Percentiles rank a stretch among this genome's conserved stretches.
These are phyloP conservation scores for Alisma plantagoaquatica DNA, from an alignment of 106 monocot species.

Conservation along the genomic window DNA sequence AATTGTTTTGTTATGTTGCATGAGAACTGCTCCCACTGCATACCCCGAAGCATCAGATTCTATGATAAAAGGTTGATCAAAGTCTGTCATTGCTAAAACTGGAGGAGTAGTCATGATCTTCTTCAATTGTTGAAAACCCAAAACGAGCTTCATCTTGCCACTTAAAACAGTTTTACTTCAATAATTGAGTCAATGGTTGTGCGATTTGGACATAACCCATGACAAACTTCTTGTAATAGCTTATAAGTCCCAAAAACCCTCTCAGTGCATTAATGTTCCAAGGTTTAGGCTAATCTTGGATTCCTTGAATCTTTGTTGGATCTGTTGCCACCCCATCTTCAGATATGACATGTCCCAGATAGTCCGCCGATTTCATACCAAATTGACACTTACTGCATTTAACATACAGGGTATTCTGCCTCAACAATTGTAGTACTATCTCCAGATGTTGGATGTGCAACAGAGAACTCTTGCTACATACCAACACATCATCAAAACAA, in stretches of 20 bases:
- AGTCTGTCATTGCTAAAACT: background rate
- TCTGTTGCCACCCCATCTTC: background rate
- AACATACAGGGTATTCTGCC: background rate
- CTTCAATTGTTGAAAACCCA: background rate
- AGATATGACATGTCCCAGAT: background rate
- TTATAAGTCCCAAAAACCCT: slow-evolving; percentile 6
- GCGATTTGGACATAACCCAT: background rate
- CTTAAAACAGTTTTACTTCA: slow-evolving; percentile 3
- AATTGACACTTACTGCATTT: background rate
- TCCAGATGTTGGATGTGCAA: background rate
- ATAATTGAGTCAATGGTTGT: background rate
- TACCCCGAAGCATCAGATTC: slow-evolving; percentile 1
- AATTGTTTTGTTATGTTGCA: background rate
- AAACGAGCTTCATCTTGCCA: background rate
- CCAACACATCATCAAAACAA: background rate
- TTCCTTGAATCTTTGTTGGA: background rate
- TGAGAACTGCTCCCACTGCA: slow-evolving; percentile 10
- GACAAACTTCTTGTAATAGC: slow-evolving; percentile 7
- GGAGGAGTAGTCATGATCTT: background rate
- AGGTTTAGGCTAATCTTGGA: background rate
- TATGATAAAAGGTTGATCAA: background rate
- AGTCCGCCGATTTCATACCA: background rate
- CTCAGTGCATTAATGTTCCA: background rate
- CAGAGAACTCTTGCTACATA: background rate
- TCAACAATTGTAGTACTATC: background rate